Evolutionary conservation across 2,329 filamentous ascomycete genomes (phyloP).

Genomic region (Botrytis squamosa): DNA sequence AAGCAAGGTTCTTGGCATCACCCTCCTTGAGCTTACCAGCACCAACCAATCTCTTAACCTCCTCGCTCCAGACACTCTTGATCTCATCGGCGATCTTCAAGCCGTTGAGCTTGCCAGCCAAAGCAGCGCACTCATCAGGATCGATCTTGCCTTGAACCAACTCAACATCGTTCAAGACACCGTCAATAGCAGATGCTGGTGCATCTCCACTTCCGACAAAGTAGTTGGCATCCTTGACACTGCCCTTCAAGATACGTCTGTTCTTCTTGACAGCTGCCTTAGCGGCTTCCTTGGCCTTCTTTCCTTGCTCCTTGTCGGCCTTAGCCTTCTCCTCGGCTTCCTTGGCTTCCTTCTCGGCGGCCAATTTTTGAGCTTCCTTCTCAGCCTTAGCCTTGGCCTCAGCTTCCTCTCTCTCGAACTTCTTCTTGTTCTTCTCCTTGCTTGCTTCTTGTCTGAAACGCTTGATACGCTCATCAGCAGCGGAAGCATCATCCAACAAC

Average conservation of each 20-base stretch:
- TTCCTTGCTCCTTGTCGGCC: constrained; percentile 74
- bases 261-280: constrained; percentile 99
- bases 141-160: constrained; percentile 85
- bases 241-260: constrained; percentile 92
- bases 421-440: constrained; percentile 95
- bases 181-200: constrained; percentile 75
- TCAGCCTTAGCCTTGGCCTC: constrained; percentile 86
- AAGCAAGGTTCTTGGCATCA: constrained; percentile 66
- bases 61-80: constrained; percentile 76
- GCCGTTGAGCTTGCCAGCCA: constrained; percentile 77
- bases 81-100: constrained; percentile 80
- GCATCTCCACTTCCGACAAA: constrained; percentile 71
- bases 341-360: constrained; percentile 74
- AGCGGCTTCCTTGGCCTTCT: constrained; percentile 98
- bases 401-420: constrained; percentile 83
- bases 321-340: constrained; percentile 88
- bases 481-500: constrained; percentile 82
- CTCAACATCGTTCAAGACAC: constrained; percentile 82
- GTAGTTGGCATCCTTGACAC: constrained; percentile 98
- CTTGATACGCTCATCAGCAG: constrained; percentile 93
- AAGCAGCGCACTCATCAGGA: constrained; percentile 79
- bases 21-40: constrained; percentile 85
- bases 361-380: constrained; percentile 77
- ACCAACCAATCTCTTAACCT: constrained; percentile 73
- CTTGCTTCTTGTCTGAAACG: constrained; percentile 89